phyloP scores from a whole-genome alignment of 495 filamentous ascomycete species.

The Wilcoxina mikolae region DNA sequence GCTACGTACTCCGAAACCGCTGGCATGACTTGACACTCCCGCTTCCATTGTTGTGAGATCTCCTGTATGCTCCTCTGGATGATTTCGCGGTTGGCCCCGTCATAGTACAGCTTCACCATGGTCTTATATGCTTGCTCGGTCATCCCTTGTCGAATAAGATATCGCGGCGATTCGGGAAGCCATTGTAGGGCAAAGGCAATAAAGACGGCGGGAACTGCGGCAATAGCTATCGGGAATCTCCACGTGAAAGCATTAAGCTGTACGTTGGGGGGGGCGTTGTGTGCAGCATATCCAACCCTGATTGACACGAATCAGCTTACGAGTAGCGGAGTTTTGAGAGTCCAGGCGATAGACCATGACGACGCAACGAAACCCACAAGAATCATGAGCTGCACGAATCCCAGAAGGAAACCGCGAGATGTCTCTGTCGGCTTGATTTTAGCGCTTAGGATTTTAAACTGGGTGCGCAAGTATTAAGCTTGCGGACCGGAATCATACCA shows the following conservation, averaged over 20 bases:
- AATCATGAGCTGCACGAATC: conserved; percentile 4
- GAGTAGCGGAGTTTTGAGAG: neutral
- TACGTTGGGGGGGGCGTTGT: conserved; percentile 4
- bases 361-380: conserved; percentile 3
- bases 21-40: conserved; percentile 15
- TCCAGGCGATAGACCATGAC: neutral
- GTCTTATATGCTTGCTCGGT: conserved; percentile 34
- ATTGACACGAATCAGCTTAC: neutral
- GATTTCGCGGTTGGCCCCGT: conserved; percentile 36
- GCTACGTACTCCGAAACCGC: conserved; percentile 33
- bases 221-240: conserved; percentile 5
- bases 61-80: conserved; percentile 34
- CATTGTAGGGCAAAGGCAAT: conserved; percentile 39
- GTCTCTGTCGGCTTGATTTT: neutral
- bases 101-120: conserved; percentile 36
- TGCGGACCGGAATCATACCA: neutral
- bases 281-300: conserved; percentile 7
- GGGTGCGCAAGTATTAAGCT: no score
- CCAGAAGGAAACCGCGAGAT: conserved; percentile 2
- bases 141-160: conserved; percentile 35
- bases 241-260: conserved; percentile 5
- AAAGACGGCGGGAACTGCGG: conserved; percentile 30
- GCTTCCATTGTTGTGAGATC: conserved; percentile 25
- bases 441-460: no score
- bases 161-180: conserved; percentile 42